Evolutionary conservation across 768 basidiomycete genomes (phyloP), one percentile per base, ranked within the genome.

Genomic region (Hericium rajendrae): DNA sequence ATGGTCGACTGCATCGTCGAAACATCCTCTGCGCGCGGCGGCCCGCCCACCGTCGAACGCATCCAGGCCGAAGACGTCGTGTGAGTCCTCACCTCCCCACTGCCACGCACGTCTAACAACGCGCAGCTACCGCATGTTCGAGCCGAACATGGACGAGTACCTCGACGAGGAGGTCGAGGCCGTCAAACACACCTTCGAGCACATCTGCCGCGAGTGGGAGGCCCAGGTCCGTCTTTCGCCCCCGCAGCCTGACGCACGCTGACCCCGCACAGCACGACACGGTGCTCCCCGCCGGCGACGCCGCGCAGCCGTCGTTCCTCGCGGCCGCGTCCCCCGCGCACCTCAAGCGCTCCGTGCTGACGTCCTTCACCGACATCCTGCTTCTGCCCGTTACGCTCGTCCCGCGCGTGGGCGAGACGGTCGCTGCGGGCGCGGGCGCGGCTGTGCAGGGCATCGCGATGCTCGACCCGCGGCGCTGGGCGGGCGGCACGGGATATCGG

Each of bases 91-190:
- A 49, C 56, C 39, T 18, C 53, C 58, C 43, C 11, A 46, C 8
- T 10, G 40, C 32, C 11, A 18, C 16, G 54, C n/a, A n/a, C 60
- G n/a, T 61, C 49, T 18, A 26, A 22, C 24, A 16, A 43, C 9
- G 52, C 56, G 22, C 63, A 94, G 93, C 12, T 95, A 91, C 69
- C 81, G 79, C 49, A 97, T 97, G 92, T 98, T 97, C 63, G 94
- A 98, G 70, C 75, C 80, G 10, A 89, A 94, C 68, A 97, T 98
- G 91, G 94, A 97, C 67, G 94, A 97, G 66, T 98, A 98, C 65
- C 84, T 98, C 2, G 88, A 93, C 59, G 93, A 97, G 66, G 95
- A 99, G 69, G 79, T 87, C 5, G 94, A 97, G 57, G 80, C 78
- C 58, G 77, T 91, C 52, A 92, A 92, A 65, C 78, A 76, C 4